A percentile compares a stretch with the other conserved stretches of the same genome.
Evolutionary conservation across 495 filamentous ascomycete species (phyloP).

Genomic region (Aspergillus conjunctus): DNA sequence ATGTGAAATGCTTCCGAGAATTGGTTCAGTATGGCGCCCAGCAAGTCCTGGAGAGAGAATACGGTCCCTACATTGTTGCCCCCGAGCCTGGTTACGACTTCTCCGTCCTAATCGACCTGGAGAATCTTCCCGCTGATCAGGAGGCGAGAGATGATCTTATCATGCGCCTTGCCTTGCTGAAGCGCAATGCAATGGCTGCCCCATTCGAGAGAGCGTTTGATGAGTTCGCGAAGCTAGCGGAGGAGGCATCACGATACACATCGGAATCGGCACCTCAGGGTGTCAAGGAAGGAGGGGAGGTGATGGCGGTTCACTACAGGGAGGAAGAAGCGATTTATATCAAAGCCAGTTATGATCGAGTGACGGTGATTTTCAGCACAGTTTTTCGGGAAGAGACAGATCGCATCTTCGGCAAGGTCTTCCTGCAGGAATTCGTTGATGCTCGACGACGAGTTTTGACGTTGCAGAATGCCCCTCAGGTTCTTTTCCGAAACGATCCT

Average conservation of each 20-base stretch:
- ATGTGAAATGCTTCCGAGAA: conserved; percentile 92
- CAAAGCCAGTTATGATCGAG: conserved; percentile 93
- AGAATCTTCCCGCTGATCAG: conserved; percentile 77
- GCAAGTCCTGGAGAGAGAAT: conserved; percentile 88
- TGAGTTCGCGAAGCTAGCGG: conserved; percentile 80
- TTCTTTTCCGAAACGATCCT: conserved; percentile 94
- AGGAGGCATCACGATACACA: conserved; percentile 86
- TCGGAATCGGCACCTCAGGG: conserved; percentile 90
- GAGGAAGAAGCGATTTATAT: conserved; percentile 99
- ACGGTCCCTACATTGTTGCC: conserved; percentile 83
- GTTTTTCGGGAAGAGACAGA: conserved; percentile 98
- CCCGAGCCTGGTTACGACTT: conserved; percentile 95
- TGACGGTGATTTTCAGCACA: conserved; percentile 98
- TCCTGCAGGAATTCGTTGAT: conserved; percentile 94
- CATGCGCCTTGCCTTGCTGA: conserved; percentile 80
- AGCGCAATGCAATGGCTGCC: conserved; percentile 97
- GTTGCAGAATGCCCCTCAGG: conserved; percentile 97
- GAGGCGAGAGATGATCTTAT: conserved; percentile 83
- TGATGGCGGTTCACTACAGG: conserved; percentile 96
- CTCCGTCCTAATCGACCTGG: conserved; percentile 83
- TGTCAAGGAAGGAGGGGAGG: conserved; percentile 81
- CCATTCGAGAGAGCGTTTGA: conserved; percentile 96
- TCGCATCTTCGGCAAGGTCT: conserved; percentile 94
- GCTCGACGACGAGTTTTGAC: conserved; percentile 77
- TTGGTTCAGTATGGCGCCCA: conserved; percentile 90